These are phyloP conservation scores for Hypoxylon fuscum DNA, from an alignment of 495 filamentous ascomycete species.

Conservation along the genomic window DNA sequence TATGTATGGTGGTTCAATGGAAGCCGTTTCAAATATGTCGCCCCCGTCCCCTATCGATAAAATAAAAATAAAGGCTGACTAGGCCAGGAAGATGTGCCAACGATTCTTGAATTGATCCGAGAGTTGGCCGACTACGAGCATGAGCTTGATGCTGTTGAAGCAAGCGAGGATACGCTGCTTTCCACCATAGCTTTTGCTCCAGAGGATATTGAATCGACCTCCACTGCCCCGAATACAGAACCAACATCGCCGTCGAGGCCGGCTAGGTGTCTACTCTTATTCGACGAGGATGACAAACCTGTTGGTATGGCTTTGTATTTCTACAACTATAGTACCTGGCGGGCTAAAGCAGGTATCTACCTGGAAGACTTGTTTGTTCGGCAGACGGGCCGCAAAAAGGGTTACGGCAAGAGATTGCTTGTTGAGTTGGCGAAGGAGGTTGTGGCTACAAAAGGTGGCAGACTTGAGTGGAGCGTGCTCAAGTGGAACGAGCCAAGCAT, in stretches of 20 bases:
- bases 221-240: conserved; percentile 51
- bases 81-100: conserved; percentile 63
- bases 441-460: conserved; percentile 71
- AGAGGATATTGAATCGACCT: conserved; percentile 45
- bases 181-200: conserved; percentile 81
- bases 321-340: conserved; percentile 80
- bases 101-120: conserved; percentile 83
- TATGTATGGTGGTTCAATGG: conserved; percentile 16
- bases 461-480: conserved; percentile 93
- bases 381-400: conserved; percentile 71
- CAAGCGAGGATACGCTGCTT: conserved; percentile 76
- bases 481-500: conserved; percentile 92
- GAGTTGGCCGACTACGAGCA: conserved; percentile 91
- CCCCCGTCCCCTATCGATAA: too few species aligned
- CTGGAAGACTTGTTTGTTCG: conserved; percentile 93
- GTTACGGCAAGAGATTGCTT: conserved; percentile 82
- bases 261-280: conserved; percentile 58
- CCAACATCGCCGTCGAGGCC: conserved; percentile 51
- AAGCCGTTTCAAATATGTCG: not conserved
- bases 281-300: conserved; percentile 48
- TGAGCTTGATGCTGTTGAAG: conserved; percentile 76
- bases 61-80: conserved; percentile 12
- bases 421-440: conserved; percentile 80
- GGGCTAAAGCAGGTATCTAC: conserved; percentile 85
- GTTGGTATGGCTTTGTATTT: conserved; percentile 69